These are phyloP conservation scores for Microdochium bolleyi DNA, from an alignment of 2,329 filamentous ascomycete genomes.

Conservation along the genomic window DNA sequence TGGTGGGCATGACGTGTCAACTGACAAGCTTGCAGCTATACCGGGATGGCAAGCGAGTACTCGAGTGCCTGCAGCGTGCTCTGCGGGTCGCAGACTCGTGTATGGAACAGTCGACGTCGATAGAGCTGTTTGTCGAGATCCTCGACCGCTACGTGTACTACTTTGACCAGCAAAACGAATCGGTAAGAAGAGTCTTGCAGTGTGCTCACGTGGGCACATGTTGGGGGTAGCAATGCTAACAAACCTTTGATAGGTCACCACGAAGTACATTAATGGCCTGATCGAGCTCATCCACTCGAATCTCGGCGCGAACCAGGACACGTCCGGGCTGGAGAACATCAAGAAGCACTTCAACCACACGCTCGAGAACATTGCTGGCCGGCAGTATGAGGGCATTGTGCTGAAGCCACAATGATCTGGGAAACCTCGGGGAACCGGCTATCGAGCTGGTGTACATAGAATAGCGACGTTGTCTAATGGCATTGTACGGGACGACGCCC, in stretches of 20 bases:
- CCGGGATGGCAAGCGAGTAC: constrained; percentile 91
- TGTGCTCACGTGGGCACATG: not conserved
- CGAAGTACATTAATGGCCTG: constrained; percentile 93
- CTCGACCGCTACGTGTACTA: constrained; percentile 98
- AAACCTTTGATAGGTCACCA: constrained; percentile 56
- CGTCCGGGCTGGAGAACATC: constrained; percentile 76
- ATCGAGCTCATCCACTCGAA: constrained; percentile 99
- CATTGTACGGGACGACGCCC: too few species aligned
- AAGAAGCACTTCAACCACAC: constrained; percentile 93
- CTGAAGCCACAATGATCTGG: constrained; percentile 42
- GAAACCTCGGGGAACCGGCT: not conserved
- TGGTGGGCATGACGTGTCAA: not conserved
- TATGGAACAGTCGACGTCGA: constrained; percentile 96
- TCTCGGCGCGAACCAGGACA: constrained; percentile 75
- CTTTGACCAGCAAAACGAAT: constrained; percentile 98
- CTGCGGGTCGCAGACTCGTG: constrained; percentile 95
- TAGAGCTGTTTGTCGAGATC: constrained; percentile 97
- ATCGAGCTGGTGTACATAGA: not conserved
- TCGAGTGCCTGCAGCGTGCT: constrained; percentile 92
- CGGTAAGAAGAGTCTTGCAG: constrained; percentile 40
- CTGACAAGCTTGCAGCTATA: constrained; percentile 59
- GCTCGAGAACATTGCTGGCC: constrained; percentile 82
- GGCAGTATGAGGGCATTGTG: constrained; percentile 90
- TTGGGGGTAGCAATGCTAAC: constrained; percentile 3
- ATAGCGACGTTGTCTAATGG: not conserved